A percentile compares a stretch with the other conserved stretches of the same genome.
Conservation (phyloP, 495 filamentous ascomycete genomes). For the Trichoderma erinaceum region DNA sequence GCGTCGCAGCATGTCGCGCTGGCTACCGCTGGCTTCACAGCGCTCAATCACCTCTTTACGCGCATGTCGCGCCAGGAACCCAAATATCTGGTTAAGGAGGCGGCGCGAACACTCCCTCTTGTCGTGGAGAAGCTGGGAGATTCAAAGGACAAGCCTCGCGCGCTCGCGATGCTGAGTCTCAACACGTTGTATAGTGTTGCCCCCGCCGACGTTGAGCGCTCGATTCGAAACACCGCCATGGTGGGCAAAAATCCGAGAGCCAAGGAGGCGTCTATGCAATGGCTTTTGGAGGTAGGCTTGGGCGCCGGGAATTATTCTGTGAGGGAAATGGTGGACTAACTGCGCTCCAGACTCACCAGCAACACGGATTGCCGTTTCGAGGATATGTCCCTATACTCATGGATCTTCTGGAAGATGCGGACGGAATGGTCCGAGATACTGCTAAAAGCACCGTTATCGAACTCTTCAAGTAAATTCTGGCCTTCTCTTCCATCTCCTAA, state of each 20-base stretch:
- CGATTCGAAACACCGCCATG: slow-evolving; percentile 71
- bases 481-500: neutral
- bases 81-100: slow-evolving; percentile 57
- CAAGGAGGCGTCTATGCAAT: slow-evolving; percentile 77
- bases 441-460: slow-evolving; percentile 78
- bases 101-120: slow-evolving; percentile 59
- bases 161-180: slow-evolving; percentile 64
- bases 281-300: slow-evolving; percentile 60
- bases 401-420: slow-evolving; percentile 81
- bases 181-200: slow-evolving; percentile 64
- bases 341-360: slow-evolving; percentile 61
- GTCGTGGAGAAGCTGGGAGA: slow-evolving; percentile 85
- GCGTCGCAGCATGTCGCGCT: slow-evolving; percentile 63
- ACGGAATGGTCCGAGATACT: slow-evolving; percentile 73
- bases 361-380: slow-evolving; percentile 70
- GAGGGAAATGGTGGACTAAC: slow-evolving; percentile 11
- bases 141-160: slow-evolving; percentile 72
- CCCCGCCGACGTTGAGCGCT: slow-evolving; percentile 66
- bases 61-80: slow-evolving; percentile 77
- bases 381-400: slow-evolving; percentile 76
- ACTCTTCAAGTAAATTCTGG: slow-evolving; percentile 62
- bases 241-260: slow-evolving; percentile 71
- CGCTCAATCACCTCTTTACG: slow-evolving; percentile 76
- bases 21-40: slow-evolving; percentile 71
- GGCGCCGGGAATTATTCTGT: neutral